phyloP scores from a whole-genome alignment of 2,329 filamentous ascomycete genomes.

The Calonectria hawksworthii region DNA sequence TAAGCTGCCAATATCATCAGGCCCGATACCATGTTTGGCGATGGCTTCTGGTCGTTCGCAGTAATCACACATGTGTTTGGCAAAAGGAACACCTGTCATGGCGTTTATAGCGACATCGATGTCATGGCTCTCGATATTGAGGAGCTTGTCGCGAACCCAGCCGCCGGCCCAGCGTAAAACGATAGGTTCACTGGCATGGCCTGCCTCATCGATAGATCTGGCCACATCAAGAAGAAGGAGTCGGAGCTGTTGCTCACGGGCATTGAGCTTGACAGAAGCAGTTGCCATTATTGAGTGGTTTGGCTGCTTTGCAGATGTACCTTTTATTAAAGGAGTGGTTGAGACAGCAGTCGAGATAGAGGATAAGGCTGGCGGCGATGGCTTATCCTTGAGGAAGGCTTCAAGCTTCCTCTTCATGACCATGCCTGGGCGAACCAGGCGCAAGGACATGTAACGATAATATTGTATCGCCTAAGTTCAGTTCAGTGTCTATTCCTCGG shows the following conservation, averaged over 20 bases:
- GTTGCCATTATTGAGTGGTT: slow-evolving; percentile 35
- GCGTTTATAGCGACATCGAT: slow-evolving; percentile 89
- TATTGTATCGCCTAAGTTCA: neutral
- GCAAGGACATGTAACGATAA: slow-evolving; percentile 38
- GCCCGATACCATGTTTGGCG: slow-evolving; percentile 70
- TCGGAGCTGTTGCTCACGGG: slow-evolving; percentile 79
- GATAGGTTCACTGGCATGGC: slow-evolving; percentile 66
- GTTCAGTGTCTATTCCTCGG: no score
- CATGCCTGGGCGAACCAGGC: slow-evolving; percentile 38
- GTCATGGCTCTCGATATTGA: slow-evolving; percentile 80
- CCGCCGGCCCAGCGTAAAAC: slow-evolving; percentile 85
- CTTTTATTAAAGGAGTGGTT: neutral
- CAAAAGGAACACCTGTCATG: slow-evolving; percentile 86
- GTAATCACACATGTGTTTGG: slow-evolving; percentile 76
- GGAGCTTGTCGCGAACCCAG: slow-evolving; percentile 89
- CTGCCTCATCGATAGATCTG: slow-evolving; percentile 66
- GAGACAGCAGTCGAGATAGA: neutral
- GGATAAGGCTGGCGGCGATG: neutral
- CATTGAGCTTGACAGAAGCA: slow-evolving; percentile 68
- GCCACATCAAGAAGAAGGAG: slow-evolving; percentile 88
- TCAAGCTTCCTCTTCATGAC: slow-evolving; percentile 55
- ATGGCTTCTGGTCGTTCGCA: slow-evolving; percentile 72
- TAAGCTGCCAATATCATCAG: slow-evolving; percentile 77
- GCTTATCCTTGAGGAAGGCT: slow-evolving; percentile 42
- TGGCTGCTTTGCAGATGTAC: neutral